Evolutionary conservation across 495 filamentous ascomycete genomes (phyloP), one percentile per base, ranked within the genome.

Genomic region (Aspergillus bertholletiae): DNA sequence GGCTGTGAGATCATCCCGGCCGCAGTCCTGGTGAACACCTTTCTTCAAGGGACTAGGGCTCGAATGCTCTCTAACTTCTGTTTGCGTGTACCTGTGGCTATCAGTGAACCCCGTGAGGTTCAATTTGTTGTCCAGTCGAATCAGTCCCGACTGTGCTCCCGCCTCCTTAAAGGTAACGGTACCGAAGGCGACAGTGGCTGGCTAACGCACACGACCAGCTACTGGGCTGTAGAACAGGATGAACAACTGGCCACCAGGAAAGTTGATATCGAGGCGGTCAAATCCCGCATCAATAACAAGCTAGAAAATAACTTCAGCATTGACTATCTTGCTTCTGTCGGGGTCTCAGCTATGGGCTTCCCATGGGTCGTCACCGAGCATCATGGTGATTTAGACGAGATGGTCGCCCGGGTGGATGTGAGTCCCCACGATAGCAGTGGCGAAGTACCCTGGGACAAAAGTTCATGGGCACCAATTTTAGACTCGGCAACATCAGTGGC

Each of bases 401-500:
- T 79, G 74, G 46, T 79, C n/a, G 75, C 67, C 5, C 49, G 55
- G 9, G 73, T 78, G 7, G 70, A 79, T 53, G 51, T 59, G 9
- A 46, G 30, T 21, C 70, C 65, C 2, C 43, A 35, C 11, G 11
- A n/a, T 32, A 15, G n/a, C 9, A 12, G 13, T 32, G 18, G 26
- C 23, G 13, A 30, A 4, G 17, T 66, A 8, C 58, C 67, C 9
- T 74, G 74, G 72, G 63, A 71, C 46, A 3, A 51, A 0, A 22
- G 43, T 2, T 79, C 75, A 13, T 77, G 75, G 75, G 75, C 76
- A 9, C 64, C 74, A 0, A 63, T 76, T 11, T 52, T 78, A 24
- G 74, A 79, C 62, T 64, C 75, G 13, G 75, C 75, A 7, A 77
- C 73, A 3, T 79, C 76, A 0, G 58, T 79, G 17, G 73, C 70